Evolutionary conservation across 805 yeast genomes (phyloP).

Genomic region (Saccharomycopsis selenospora): DNA sequence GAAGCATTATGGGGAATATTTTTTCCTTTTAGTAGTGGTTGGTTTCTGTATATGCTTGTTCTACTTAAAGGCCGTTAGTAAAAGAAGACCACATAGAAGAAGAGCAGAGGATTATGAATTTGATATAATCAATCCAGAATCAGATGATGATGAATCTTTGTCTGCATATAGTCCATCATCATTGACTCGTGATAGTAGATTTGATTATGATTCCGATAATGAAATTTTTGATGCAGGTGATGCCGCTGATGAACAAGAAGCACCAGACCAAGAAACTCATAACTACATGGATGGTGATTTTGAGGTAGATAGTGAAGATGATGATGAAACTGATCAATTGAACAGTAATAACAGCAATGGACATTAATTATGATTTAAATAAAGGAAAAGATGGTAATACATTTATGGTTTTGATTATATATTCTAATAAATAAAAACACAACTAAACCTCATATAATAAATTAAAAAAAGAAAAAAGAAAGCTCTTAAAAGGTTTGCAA

Average conservation of each 20-base stretch:
- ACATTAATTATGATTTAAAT: no score
- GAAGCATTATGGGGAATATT: conserved; percentile 52
- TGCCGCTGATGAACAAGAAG: background rate
- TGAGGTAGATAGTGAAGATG: background rate
- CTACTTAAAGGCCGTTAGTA: conserved; percentile 39
- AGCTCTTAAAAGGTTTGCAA: no score
- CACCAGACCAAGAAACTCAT: background rate
- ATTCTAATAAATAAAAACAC: no score
- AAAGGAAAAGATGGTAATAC: no score
- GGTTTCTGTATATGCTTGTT: conserved; percentile 46
- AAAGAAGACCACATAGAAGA: conserved; percentile 39
- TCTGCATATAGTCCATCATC: conserved; percentile 12
- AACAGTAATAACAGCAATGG: no score
- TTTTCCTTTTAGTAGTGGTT: conserved; percentile 48
- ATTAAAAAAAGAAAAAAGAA: no score
- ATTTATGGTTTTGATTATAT: no score
- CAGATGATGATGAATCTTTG: conserved; percentile 28
- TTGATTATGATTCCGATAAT: conserved; percentile 20
- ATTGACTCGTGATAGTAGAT: conserved; percentile 5
- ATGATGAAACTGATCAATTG: no score
- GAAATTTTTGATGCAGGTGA: conserved; percentile 8
- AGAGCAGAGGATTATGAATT: conserved; percentile 69
- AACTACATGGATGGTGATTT: background rate
- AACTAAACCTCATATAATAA: no score
- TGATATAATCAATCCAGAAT: conserved; percentile 66